Percentiles rank a stretch among this genome's conserved stretches.
These are phyloP conservation scores for Scytalidium sp. DNA, from an alignment of 2,329 filamentous ascomycete species.

Conservation along the genomic window DNA sequence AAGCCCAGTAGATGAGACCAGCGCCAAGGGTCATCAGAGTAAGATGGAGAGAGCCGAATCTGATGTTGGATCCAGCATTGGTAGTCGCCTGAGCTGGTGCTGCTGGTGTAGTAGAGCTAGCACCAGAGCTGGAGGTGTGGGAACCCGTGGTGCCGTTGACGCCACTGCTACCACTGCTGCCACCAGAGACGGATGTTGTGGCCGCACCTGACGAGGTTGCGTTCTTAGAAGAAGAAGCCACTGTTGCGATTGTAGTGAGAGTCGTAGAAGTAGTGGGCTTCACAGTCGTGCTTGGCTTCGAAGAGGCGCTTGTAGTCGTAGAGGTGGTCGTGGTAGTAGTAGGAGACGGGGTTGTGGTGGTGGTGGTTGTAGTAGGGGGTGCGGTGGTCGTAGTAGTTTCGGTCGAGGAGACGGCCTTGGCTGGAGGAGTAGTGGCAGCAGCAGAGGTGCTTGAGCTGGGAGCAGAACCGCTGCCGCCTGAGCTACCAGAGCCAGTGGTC, in stretches of 20 bases:
- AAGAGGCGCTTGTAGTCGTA: background rate
- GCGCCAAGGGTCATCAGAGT: slow-evolving; percentile 26
- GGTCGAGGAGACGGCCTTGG: slow-evolving; percentile 8
- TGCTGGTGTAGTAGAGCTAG: background rate
- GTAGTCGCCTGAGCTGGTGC: slow-evolving; percentile 2
- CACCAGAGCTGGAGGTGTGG: background rate
- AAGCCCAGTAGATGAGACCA: slow-evolving; percentile 28
- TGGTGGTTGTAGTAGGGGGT: slow-evolving; percentile 6
- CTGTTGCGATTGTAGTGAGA: background rate
- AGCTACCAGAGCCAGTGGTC: slow-evolving; percentile 3
- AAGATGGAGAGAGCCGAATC: slow-evolving; percentile 23
- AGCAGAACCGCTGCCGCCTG: slow-evolving; percentile 1
- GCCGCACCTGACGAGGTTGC: background rate
- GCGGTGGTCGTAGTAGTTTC: slow-evolving; percentile 4
- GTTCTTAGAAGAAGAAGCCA: background rate
- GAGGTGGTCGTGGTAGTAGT: slow-evolving; percentile 10
- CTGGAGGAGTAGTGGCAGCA: slow-evolving; percentile 6
- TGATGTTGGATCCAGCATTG: slow-evolving; percentile 17
- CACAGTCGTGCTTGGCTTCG: slow-evolving; percentile 28
- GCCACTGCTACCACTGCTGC: background rate
- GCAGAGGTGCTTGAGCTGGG: slow-evolving; percentile 6
- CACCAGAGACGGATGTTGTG: background rate
- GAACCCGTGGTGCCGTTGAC: background rate
- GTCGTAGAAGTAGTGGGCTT: slow-evolving; percentile 1
- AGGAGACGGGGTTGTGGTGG: slow-evolving; percentile 7